Evolutionary conservation across 2,329 filamentous ascomycete genomes (phyloP).

Genomic region (Pestalotiopsis sp.): DNA sequence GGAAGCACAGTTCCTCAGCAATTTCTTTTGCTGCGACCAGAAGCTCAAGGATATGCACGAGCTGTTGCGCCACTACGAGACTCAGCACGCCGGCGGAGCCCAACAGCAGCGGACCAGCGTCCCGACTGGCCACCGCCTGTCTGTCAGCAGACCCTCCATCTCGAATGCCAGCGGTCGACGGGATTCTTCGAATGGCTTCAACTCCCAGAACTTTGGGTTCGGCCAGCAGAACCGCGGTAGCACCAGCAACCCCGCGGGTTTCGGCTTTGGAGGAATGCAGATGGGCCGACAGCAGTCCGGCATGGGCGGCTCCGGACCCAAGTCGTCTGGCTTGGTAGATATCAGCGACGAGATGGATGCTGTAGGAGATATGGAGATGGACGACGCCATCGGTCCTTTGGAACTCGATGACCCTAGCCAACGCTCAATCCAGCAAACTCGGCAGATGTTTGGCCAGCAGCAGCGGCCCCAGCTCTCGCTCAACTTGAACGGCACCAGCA

Average conservation of each 20-base stretch:
- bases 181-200: slow-evolving; percentile 26
- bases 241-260: slow-evolving; percentile 18
- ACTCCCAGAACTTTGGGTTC: slow-evolving; percentile 25
- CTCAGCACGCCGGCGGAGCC: slow-evolving; percentile 73
- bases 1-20: slow-evolving; percentile 96
- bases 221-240: slow-evolving; percentile 27
- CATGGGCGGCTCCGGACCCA: slow-evolving; percentile 33
- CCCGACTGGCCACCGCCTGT: slow-evolving; percentile 30
- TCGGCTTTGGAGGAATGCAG: slow-evolving; percentile 33
- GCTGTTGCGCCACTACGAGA: slow-evolving; percentile 93
- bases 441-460: slow-evolving; percentile 67
- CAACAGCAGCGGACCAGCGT: slow-evolving; percentile 33
- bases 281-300: slow-evolving; percentile 37
- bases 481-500: slow-evolving; percentile 75
- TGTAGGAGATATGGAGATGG: slow-evolving; percentile 95
- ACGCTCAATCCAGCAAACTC: slow-evolving; percentile 67
- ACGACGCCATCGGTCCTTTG: slow-evolving; percentile 72
- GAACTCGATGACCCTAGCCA: slow-evolving; percentile 61
- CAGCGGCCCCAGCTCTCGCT: slow-evolving; percentile 76
- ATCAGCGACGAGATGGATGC: slow-evolving; percentile 74
- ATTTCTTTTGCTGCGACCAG: slow-evolving; percentile 92
- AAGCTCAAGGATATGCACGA: slow-evolving; percentile 91
- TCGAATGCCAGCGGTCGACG: slow-evolving; percentile 22
- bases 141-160: slow-evolving; percentile 28
- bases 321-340: slow-evolving; percentile 43